Percentiles rank a stretch among this genome's conserved stretches.
Conservation (phyloP, 2,329 filamentous ascomycete species). For the Aspergillus novofumigatus region DNA sequence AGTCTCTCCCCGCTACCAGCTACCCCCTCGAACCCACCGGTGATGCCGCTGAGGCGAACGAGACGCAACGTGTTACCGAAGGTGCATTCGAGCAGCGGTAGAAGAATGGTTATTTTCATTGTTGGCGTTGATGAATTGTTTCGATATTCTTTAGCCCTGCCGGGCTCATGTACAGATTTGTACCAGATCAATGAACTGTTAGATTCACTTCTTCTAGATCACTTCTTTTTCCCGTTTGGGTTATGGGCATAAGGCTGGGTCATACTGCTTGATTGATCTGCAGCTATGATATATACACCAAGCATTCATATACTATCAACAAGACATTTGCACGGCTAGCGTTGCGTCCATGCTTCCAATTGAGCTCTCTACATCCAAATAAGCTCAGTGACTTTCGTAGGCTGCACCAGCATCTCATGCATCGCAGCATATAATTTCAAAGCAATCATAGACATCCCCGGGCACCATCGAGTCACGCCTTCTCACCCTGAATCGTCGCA, state of each 20-base stretch:
- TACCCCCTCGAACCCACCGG: constrained; percentile 70
- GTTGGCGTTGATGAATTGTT: constrained; percentile 33
- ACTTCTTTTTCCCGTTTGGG: not conserved
- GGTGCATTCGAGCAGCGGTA: constrained; percentile 60
- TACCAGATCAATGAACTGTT: constrained; percentile 29
- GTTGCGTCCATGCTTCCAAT: not conserved
- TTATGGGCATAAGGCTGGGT: not conserved
- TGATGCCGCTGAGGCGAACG: constrained; percentile 55
- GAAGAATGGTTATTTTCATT: constrained; percentile 25
- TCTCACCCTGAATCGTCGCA: constrained; percentile 91
- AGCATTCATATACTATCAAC: not conserved
- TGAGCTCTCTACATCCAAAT: not conserved
- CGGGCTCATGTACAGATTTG: constrained; percentile 34
- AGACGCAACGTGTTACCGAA: constrained; percentile 56
- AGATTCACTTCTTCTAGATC: constrained; percentile 14
- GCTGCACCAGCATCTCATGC: not conserved
- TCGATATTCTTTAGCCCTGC: constrained; percentile 22
- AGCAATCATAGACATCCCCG: constrained; percentile 15
- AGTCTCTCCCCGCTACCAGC: constrained; percentile 73
- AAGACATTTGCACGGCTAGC: not conserved
- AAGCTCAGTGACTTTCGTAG: not conserved
- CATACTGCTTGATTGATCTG: not conserved
- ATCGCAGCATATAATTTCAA: too few species aligned
- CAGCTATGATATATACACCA: not conserved
- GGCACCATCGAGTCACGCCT: constrained; percentile 31